A percentile compares a stretch with the other conserved stretches of the same genome.
These are phyloP conservation scores for Brasilioporus rufonigricans DNA, from an alignment of 768 basidiomycete species.

Conservation along the genomic window DNA sequence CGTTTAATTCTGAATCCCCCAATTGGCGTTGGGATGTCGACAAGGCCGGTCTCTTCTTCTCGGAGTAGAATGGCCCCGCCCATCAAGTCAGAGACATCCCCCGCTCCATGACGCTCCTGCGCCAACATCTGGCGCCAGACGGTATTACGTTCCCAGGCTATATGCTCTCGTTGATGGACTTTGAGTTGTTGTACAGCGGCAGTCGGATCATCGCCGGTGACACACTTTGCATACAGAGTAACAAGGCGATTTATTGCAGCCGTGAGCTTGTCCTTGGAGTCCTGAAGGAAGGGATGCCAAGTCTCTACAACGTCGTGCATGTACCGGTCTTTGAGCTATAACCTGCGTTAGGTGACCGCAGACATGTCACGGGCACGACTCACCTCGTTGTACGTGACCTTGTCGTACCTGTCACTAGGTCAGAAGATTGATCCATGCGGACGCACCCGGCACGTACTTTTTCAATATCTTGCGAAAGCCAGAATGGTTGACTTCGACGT, in stretches of 20 bases:
- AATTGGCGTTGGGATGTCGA: slow-evolving; percentile 58
- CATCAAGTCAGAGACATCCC: slow-evolving; percentile 32
- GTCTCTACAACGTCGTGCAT: slow-evolving; percentile 67
- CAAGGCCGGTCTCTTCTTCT: slow-evolving; percentile 35
- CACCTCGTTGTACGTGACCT: slow-evolving; percentile 76
- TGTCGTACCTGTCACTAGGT: slow-evolving; percentile 75
- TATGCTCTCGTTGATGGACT: slow-evolving; percentile 85
- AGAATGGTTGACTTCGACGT: slow-evolving; percentile 88
- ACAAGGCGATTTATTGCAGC: slow-evolving; percentile 56
- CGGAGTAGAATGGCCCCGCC: slow-evolving; percentile 49
- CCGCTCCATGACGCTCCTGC: slow-evolving; percentile 62
- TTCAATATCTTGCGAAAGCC: slow-evolving; percentile 96
- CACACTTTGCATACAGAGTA: slow-evolving; percentile 81
- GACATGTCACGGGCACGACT: slow-evolving; percentile 1
- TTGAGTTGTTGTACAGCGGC: slow-evolving; percentile 79
- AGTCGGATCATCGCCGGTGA: slow-evolving; percentile 65
- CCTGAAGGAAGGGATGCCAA: slow-evolving; percentile 63
- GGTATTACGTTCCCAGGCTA: slow-evolving; percentile 97
- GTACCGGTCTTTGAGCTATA: slow-evolving; percentile 74
- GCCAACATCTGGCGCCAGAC: slow-evolving; percentile 97
- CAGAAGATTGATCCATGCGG: background rate
- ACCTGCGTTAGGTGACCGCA: background rate
- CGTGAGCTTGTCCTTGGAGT: slow-evolving; percentile 61
- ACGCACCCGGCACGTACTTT: slow-evolving; percentile 55
- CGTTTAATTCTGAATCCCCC: slow-evolving; percentile 65